These are phyloP conservation scores for Plasmodium falciparum DNA, from an alignment of 169 alveolate species.

Conservation along the genomic window DNA sequence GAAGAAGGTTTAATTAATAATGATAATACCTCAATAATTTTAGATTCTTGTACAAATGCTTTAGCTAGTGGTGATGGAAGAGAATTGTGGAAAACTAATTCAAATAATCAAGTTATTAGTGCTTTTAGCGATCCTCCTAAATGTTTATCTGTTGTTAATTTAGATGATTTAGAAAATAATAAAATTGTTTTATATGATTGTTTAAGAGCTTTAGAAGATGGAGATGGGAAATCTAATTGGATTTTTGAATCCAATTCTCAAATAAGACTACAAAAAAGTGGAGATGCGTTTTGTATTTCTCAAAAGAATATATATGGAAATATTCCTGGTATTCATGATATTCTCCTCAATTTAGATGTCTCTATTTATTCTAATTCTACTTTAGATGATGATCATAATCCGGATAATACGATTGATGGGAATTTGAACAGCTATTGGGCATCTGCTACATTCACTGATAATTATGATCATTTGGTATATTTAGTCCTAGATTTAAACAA, in stretches of 20 bases:
- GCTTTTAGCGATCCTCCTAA: constrained; percentile 73
- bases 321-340: constrained; percentile 88
- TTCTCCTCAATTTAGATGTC: constrained; percentile 77
- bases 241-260: constrained; percentile 90
- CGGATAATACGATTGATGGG: constrained; percentile 88
- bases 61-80: constrained; percentile 82
- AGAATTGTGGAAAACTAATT: constrained; percentile 86
- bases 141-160: constrained; percentile 47
- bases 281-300: constrained; percentile 87
- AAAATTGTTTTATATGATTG: constrained; percentile 83
- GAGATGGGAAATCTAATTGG: constrained; percentile 89
- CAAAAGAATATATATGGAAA: constrained; percentile 85
- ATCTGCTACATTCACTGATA: constrained; percentile 87
- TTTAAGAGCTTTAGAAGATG: constrained; percentile 87
- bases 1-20: constrained; percentile 86
- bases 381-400: constrained; percentile 83
- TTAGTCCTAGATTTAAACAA: constrained; percentile 85
- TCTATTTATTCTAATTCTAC: constrained; percentile 78
- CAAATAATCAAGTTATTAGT: constrained; percentile 83
- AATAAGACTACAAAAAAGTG: constrained; percentile 81
- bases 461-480: constrained; percentile 80
- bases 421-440: constrained; percentile 92
- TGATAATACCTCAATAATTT: constrained; percentile 85
- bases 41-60: constrained; percentile 88
- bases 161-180: constrained; percentile 46